Conservation (phyloP, 331 rosid genomes). For the Pyracantha coccinea region DNA sequence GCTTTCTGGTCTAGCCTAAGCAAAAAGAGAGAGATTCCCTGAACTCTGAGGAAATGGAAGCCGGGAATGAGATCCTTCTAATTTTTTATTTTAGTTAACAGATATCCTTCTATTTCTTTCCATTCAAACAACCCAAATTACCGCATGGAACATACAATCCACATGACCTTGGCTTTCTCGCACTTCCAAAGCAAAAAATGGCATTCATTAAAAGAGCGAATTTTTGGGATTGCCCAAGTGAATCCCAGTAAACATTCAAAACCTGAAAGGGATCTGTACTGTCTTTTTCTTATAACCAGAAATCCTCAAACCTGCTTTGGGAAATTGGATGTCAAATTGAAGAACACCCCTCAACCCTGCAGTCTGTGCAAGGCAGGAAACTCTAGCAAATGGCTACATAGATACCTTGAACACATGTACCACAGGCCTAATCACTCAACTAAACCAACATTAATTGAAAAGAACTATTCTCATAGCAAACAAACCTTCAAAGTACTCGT, state of each 20-base stretch:
- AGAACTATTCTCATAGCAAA: neutral
- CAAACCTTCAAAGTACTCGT: constrained; percentile 49
- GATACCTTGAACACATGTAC: neutral
- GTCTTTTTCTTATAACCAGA: neutral
- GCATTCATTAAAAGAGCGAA: neutral
- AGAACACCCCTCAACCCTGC: no score
- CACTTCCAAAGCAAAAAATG: neutral
- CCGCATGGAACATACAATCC: neutral
- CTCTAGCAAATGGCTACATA: neutral
- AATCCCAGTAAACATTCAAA: neutral
- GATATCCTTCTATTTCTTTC: neutral
- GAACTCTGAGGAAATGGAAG: neutral
- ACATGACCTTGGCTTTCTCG: neutral
- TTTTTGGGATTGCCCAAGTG: neutral
- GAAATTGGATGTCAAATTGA: neutral
- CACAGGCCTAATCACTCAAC: neutral
- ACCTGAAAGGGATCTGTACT: neutral
- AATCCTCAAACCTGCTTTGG: neutral
- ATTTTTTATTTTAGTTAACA: neutral
- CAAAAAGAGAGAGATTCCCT: neutral
- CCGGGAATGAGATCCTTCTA: neutral
- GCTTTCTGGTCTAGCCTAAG: neutral
- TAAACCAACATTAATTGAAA: neutral
- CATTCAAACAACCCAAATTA: neutral
- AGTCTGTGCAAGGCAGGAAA: neutral